Evolutionary conservation across 1,139 yeast genomes (phyloP), one percentile per base, ranked within the genome.

Genomic region (Hemisphaericaspora lyxosophila): DNA sequence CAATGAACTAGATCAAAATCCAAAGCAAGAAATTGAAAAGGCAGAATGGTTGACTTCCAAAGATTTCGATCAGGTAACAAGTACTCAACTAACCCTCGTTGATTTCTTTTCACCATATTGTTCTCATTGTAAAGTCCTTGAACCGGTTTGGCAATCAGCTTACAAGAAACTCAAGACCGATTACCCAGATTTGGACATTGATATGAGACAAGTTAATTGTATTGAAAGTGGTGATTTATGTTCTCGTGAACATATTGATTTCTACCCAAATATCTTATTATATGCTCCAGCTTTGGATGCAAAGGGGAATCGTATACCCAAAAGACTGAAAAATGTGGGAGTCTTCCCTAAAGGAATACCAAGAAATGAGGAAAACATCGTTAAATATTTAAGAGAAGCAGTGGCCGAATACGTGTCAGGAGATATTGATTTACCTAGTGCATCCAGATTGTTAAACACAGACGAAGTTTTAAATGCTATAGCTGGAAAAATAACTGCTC

Each of bases 61-160:
- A 2, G 62, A 59, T 23, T 82, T 82, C 47, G 78, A 78, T 46
- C 45, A 53, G 13, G 55, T 57, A 7, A 57, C 82, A 3, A 51
- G 71, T 13, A 55, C 63, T 8, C 77, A 77, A 11, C 58, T 81
- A 19, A 77, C 84, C 36, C 59, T 79, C 38, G 78, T 82, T 12
- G 87, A 82, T 54, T 83, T 83, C 54, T 83, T 58, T 51, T 80
- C 86, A 18, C 90, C 90, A 0, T 78, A 76, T 50, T 85, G 94
- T 54, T 54, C 60, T n/a, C 92, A 84, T 56, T 85, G 95, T 60
- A 74, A 68, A 47, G 65, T 63, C 8, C 63, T 85, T 43, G 85
- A 81, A 2, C 89, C 90, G 7, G 68, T 59, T 4, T 83, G 88
- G 88, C 72, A 75, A 39, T 61, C 68, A 38, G 71, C 88, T 0